A percentile compares a stretch with the other conserved stretches of the same genome.
Evolutionary conservation across 2,329 filamentous ascomycete genomes (phyloP).

Genomic region (Tolypocladium endophyticum): DNA sequence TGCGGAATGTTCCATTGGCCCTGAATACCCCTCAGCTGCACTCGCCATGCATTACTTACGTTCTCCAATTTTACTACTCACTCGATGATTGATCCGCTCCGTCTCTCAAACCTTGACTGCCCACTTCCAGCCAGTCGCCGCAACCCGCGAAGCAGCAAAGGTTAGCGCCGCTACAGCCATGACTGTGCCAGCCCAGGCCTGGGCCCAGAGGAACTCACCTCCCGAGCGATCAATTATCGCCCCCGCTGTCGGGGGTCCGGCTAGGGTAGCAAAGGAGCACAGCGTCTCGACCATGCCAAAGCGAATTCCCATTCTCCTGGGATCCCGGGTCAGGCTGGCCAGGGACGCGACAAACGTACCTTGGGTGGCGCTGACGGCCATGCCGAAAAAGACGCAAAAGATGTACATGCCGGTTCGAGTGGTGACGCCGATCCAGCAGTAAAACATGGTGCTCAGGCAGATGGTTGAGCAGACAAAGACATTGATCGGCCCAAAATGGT

Average conservation of each 20-base stretch:
- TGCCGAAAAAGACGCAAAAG: conserved; percentile 32
- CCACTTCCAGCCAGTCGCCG: conserved; percentile 24
- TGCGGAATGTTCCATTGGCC: background rate
- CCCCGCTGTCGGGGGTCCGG: conserved; percentile 32
- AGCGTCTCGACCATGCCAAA: conserved; percentile 35
- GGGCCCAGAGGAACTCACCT: conserved; percentile 30
- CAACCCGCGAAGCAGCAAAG: conserved; percentile 21
- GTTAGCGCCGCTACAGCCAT: conserved; percentile 22
- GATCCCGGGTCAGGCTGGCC: conserved; percentile 30
- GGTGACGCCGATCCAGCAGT: conserved; percentile 44
- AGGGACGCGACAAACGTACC: conserved; percentile 29
- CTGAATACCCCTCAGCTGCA: background rate
- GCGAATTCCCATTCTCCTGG: conserved; percentile 31
- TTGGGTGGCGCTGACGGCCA: conserved; percentile 31
- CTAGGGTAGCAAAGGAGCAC: conserved; percentile 29
- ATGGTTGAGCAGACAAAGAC: conserved; percentile 37
- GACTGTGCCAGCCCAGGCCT: conserved; percentile 35
- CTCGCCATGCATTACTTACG: background rate
- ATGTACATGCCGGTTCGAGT: conserved; percentile 27
- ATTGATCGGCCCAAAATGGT: conserved; percentile 41
- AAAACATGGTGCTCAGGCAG: conserved; percentile 35
- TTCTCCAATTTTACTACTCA: conserved; percentile 15
- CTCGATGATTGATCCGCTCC: conserved; percentile 17
- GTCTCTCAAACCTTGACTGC: conserved; percentile 21
- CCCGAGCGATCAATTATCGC: conserved; percentile 30